Conservation (phyloP, 1,284 basidiomycete species). For the Leucoagaricus sp. region DNA sequence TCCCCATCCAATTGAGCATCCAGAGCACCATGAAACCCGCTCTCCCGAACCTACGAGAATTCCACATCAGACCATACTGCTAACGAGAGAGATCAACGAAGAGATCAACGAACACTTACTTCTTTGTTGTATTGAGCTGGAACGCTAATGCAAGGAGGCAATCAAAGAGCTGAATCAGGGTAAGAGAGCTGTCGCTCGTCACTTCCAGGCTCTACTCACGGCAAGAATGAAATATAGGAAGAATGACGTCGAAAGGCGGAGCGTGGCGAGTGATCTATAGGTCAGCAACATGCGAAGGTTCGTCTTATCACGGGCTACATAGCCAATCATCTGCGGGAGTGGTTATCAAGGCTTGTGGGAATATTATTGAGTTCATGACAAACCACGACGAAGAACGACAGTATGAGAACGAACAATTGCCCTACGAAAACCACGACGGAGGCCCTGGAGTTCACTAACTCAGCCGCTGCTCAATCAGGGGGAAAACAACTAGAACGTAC, state of each 20-base stretch:
- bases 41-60: slow-evolving; percentile 41
- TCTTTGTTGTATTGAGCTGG: slow-evolving; percentile 55
- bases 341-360: slow-evolving; percentile 23
- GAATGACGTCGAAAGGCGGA: slow-evolving; percentile 56
- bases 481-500: slow-evolving; percentile 21
- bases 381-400: slow-evolving; percentile 44
- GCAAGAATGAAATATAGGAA: slow-evolving; percentile 61
- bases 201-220: slow-evolving; percentile 29
- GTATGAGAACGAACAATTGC: slow-evolving; percentile 73
- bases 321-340: slow-evolving; percentile 28
- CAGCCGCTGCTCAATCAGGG: not conserved
- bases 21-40: slow-evolving; percentile 76
- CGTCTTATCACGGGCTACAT: slow-evolving; percentile 36
- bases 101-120: slow-evolving; percentile 24
- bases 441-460: slow-evolving; percentile 45
- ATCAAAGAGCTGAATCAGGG: slow-evolving; percentile 47
- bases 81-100: not conserved
- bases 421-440: slow-evolving; percentile 70
- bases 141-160: slow-evolving; percentile 68
- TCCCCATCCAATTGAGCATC: slow-evolving; percentile 68
- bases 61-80: not conserved
- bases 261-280: slow-evolving; percentile 49
- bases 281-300: slow-evolving; percentile 52
- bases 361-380: slow-evolving; percentile 7
- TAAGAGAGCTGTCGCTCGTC: slow-evolving; percentile 6